These are phyloP conservation scores for Ophiocordyceps camponoti-leonardi DNA, from an alignment of 2,329 filamentous ascomycete genomes.

Conservation along the genomic window DNA sequence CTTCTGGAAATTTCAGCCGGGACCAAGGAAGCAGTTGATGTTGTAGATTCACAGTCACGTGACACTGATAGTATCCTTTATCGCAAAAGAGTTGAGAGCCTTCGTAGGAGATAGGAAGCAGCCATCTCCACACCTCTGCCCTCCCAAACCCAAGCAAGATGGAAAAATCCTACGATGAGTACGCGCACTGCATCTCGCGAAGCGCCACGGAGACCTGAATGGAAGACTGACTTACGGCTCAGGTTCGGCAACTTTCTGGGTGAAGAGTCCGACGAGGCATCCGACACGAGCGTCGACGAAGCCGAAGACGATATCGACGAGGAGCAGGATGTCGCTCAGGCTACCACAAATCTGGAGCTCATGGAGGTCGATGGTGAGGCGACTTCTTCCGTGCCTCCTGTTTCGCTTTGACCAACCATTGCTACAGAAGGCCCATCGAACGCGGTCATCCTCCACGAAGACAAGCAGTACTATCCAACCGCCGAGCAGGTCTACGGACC, in stretches of 20 bases:
- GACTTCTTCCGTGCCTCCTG: neutral
- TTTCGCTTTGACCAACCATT: neutral
- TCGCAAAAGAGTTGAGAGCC: neutral
- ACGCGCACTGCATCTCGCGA: constrained; percentile 10
- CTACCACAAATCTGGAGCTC: constrained; percentile 59
- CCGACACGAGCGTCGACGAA: constrained; percentile 56
- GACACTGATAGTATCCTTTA: neutral
- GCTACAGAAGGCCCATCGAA: constrained; percentile 66
- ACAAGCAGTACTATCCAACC: constrained; percentile 99
- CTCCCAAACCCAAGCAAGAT: constrained; percentile 29
- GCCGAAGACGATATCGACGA: constrained; percentile 63
- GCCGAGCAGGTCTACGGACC: constrained; percentile 87
- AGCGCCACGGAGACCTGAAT: neutral
- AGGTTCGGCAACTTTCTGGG: constrained; percentile 98
- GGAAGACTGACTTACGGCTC: neutral
- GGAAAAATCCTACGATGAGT: constrained; percentile 98
- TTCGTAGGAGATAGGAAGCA: neutral
- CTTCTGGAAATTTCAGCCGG: too few species aligned
- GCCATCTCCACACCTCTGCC: neutral
- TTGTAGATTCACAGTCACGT: neutral
- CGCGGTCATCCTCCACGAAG: constrained; percentile 93
- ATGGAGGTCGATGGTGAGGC: constrained; percentile 77
- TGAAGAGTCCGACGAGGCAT: constrained; percentile 82
- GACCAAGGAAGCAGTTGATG: too few species aligned
- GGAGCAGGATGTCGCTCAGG: constrained; percentile 46